Evolutionary conservation across 306 rosid species (phyloP), one percentile per base, ranked within the genome.

Genomic region (Geum urbanum): DNA sequence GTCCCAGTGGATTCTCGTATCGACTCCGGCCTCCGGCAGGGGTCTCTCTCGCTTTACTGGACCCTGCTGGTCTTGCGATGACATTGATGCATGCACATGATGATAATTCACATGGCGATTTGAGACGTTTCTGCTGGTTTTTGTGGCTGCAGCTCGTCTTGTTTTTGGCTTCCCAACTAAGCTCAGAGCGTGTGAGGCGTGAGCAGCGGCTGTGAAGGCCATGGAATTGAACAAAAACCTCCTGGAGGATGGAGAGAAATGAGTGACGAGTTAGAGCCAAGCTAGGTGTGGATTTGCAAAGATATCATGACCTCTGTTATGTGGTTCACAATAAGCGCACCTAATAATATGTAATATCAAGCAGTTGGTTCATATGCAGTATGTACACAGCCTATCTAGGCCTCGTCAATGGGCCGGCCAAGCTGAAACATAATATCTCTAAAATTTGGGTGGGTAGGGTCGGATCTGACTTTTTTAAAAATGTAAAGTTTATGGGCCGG

Each of bases 1-100:
- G 8, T 85, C 86, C 87, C 92, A 90, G 52, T 88, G 98, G 63
- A 92, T 90, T 84, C 98, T 83, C 3, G 98, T 90, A 79, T 92
- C 96, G 39, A 84, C 77, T 27, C 90, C 96, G 13, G 94, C 92
- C 14, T 87, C 85, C 7, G 88, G 74, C 71, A 75, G 76, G 55
- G 39, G 68, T 37, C 78, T 80, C 41, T 68, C 44, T 35, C 70
- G 74, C 9, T 71, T 47, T 50, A 64, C 24, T 16, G 89, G 76
- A 24, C 60, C 88, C 71, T 82, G 39, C 44, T 58, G 32, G 44
- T 5, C 41, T 24, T 11, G 32, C 32, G 62, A 56, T 58, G 64
- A 35, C 19, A 40, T 15, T 8, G 90, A 77, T 49, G 89, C 87
- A 1, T 45, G 64, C 44, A 80, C 78, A 16, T 59, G 46, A 32